Conservation (phyloP, 225 moss, liverwort and hornwort genomes). For the Asterella californica region DNA sequence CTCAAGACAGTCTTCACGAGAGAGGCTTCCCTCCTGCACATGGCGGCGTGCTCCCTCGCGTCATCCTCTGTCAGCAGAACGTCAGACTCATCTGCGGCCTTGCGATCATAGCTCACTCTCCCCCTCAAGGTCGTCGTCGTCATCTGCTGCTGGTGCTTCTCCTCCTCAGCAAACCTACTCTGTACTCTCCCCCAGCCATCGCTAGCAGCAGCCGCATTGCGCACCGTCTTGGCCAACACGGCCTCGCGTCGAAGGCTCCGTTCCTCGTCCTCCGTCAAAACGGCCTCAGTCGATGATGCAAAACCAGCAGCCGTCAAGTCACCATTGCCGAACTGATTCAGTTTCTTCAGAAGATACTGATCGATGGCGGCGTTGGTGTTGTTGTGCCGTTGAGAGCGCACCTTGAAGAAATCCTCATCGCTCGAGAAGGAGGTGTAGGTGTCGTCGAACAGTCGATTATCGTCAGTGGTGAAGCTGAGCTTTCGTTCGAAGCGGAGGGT, state of each 20-base stretch:
- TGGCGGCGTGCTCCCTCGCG: background rate
- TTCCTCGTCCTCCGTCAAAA: constrained; percentile 23
- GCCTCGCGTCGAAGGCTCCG: constrained; percentile 17
- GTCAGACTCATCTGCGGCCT: background rate
- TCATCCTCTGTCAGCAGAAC: background rate
- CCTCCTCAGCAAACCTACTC: constrained; percentile 30
- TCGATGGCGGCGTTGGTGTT: background rate
- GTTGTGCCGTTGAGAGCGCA: background rate
- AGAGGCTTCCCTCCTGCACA: constrained; percentile 13
- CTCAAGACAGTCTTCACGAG: constrained; percentile 19
- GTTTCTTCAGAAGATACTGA: background rate
- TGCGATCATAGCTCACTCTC: constrained; percentile 8
- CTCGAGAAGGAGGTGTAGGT: constrained; percentile 36
- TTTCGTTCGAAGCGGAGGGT: background rate
- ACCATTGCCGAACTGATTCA: background rate
- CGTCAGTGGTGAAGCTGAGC: constrained; percentile 18
- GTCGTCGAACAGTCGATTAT: constrained; percentile 25
- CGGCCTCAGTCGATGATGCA: background rate
- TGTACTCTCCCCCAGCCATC: constrained; percentile 31
- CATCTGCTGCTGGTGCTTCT: constrained; percentile 15
- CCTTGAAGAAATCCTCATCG: constrained; percentile 40
- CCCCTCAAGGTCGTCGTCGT: background rate
- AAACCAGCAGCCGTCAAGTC: background rate
- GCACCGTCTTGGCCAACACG: constrained; percentile 28
- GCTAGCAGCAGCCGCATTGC: constrained; percentile 8